Evolutionary conservation across 495 filamentous ascomycete species (phyloP).

Genomic region (Evernia prunastri): DNA sequence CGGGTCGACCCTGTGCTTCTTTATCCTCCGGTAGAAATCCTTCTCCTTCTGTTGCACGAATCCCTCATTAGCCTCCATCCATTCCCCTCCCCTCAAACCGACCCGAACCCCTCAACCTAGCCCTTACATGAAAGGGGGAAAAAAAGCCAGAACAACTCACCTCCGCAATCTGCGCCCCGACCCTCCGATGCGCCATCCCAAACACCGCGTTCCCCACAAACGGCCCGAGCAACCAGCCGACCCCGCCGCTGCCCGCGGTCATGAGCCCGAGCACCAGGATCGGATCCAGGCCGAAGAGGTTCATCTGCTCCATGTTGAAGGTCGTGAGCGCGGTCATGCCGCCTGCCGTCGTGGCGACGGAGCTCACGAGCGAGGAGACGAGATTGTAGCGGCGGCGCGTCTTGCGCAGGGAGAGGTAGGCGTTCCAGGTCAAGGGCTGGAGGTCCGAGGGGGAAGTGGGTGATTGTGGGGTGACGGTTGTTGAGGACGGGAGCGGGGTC

Average conservation of each 20-base stretch:
- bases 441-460: conserved; percentile 6
- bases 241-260: conserved; percentile 61
- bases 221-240: conserved; percentile 83
- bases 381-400: conserved; percentile 78
- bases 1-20: conserved; percentile 84
- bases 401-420: conserved; percentile 84
- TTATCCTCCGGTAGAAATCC: conserved; percentile 83
- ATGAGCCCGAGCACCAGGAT: conserved; percentile 74
- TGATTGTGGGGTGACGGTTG: not conserved
- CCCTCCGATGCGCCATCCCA: conserved; percentile 58
- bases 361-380: conserved; percentile 60
- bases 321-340: conserved; percentile 59
- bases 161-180: conserved; percentile 57
- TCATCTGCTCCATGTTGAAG: conserved; percentile 60
- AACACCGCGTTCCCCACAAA: conserved; percentile 71
- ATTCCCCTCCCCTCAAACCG: not conserved
- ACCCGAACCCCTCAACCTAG: not conserved
- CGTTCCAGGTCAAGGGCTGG: conserved; percentile 58
- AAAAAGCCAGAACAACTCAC: conserved; percentile 40
- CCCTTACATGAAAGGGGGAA: conserved; percentile 7
- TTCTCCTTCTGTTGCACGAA: conserved; percentile 66
- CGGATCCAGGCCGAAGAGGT: conserved; percentile 72
- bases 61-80: conserved; percentile 13
- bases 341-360: conserved; percentile 47
- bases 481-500: not conserved